Evolutionary conservation across 176 grass and related monocot species (phyloP), one percentile per base, ranked within the genome.

Genomic region (Urochloa ruziziensis): DNA sequence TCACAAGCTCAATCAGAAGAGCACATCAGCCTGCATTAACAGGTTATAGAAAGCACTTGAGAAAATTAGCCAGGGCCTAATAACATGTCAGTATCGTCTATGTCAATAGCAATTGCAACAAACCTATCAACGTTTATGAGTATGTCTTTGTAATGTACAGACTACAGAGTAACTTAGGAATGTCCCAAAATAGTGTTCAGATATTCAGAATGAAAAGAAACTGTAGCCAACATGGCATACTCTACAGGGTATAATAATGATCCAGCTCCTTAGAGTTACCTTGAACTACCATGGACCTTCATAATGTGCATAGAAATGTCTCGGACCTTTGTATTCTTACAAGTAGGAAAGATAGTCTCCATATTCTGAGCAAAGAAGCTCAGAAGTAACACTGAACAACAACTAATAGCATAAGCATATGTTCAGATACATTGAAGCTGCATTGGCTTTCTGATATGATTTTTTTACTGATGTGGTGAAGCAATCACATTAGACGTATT

Each of bases 1-100:
- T 91, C 92, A 79, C 91, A 92, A 83, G 86, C 86, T 80, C 86
- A 92, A 67, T 46, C 92, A 86, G 84, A 92, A 87, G 62, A 94
- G 78, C 34, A 90, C 86, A 42, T 91, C 32, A 67, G 89, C 88
- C 92, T 94, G 81, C 68, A 91, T 71, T 79, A 84, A 39, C 67
- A 83, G 34, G 28, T 72, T 46, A 19, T 23, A 46, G 43, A 58
- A 82, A 79, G 28, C 83, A 58, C 64, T 62, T 64, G 46, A 17
- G 10, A 72, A 36, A 37, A 34, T 64, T 64, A 84, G 35, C 80
- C 67, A 73, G 61, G 80, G 82, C 29, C 39, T 52, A 36, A 74
- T 35, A 68, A 47, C 48, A 58, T 77, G 36, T 58, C n/a, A 10
- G 24, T 74, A 74, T 56, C 32, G 39, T 77, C 69, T 52, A 74